Evolutionary conservation across 176 grass and related monocot species (phyloP), one percentile per base, ranked within the genome.

Genomic region (Carex littledalei): DNA sequence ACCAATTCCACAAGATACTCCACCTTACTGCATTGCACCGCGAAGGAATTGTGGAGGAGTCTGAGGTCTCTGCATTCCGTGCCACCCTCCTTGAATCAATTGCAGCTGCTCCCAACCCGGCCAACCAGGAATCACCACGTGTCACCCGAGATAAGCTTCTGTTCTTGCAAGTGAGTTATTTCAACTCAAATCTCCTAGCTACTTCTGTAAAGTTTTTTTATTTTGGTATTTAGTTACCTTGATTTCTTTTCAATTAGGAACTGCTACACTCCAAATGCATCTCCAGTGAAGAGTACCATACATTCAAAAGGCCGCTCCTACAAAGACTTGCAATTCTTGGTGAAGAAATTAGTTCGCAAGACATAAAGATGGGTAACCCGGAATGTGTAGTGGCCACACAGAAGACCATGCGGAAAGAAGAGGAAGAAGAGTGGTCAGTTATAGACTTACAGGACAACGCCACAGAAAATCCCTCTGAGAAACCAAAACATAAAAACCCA

Each of bases 1-100:
- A 95, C 2, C 91, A 91, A 31, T 99, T 95, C 90, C 96, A 99
- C 91, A 90, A 90, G 69, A 94, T 99, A 76, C 96, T 99, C 84
- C 91, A 99, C 72, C 88, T 99, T 37, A 63, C 89, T 21, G 93
- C 82, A 45, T 90, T 99, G 72, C 89, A 90, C 87, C 87, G 87
- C 41, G 96, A 99, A 85, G 96, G 96, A 73, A 98, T 98, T 84
- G 91, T 94, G 29, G 88, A 86, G 29, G 90, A 94, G 64, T 64
- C 84, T 54, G 91, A 98, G 80, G 91, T 98, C 70, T 57, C 86
- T 16, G 87, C 91, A 35, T 98, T 98, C 86, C 89, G 95, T 4
- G 41, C 88, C 22, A 67, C 66, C 74, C 78, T 98, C 65, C 93
- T 98, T 63, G 87, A 92, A 24, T 53, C 88, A 5, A 91, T 98